phyloP scores from a whole-genome alignment of 257 asterid genomes.

The Jasminum sambac region DNA sequence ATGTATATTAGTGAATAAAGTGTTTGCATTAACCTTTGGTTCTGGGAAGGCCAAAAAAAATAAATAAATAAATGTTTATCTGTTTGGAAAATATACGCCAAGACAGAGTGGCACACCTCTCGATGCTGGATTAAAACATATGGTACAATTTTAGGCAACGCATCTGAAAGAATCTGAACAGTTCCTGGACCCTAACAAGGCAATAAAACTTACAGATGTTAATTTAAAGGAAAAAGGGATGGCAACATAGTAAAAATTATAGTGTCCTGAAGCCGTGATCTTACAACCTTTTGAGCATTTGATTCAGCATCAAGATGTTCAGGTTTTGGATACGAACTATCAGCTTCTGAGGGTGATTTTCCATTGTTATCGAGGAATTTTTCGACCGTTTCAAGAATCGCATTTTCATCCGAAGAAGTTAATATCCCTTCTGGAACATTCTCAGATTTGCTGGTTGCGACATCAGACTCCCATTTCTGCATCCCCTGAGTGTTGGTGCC shows the following conservation, averaged over 20 bases:
- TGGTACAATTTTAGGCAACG: slow-evolving; percentile 88
- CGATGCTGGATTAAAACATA: slow-evolving; percentile 92
- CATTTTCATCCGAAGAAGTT: slow-evolving; percentile 42
- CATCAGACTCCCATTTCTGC: slow-evolving; percentile 42
- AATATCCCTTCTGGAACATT: slow-evolving; percentile 41
- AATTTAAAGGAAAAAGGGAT: slow-evolving; percentile 21
- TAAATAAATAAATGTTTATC: no score
- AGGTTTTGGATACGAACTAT: slow-evolving; percentile 37
- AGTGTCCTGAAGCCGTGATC: slow-evolving; percentile 28
- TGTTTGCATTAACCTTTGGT: slow-evolving; percentile 21
- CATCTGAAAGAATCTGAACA: slow-evolving; percentile 89
- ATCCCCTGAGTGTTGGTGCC: slow-evolving; percentile 37
- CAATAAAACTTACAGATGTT: slow-evolving; percentile 23
- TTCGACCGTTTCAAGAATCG: slow-evolving; percentile 32
- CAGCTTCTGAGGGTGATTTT: slow-evolving; percentile 43
- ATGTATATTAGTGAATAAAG: slow-evolving; percentile 15
- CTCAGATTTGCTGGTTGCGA: slow-evolving; percentile 40
- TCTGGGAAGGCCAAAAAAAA: no score
- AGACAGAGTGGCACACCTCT: slow-evolving; percentile 60
- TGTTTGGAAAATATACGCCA: slow-evolving; percentile 17
- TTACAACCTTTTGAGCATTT: slow-evolving; percentile 64
- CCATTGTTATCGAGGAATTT: slow-evolving; percentile 35
- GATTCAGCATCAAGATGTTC: slow-evolving; percentile 49
- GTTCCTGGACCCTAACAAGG: slow-evolving; percentile 73
- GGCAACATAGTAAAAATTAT: slow-evolving; percentile 15